Base-by-base conservation (phyloP, 148 eudicot species). In the Nepenthes gracilis region DNA sequence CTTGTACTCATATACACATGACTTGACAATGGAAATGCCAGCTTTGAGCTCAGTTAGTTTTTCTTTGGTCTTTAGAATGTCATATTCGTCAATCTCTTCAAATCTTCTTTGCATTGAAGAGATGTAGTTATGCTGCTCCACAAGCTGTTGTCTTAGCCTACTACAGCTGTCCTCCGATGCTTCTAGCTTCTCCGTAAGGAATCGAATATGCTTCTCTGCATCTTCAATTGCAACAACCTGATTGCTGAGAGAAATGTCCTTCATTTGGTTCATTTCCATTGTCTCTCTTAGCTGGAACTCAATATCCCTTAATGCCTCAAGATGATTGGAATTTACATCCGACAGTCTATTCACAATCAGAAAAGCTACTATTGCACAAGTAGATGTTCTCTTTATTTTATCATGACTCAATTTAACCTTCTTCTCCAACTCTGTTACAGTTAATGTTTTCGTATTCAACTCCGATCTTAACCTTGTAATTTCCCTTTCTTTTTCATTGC, bases 341-440 rank as follows among this genome's bases (percentile, higher is more conserved):
- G 79, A 85, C 34, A 82, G 60, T 69, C 88, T 76, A 58, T 79
- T 82, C 59, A 88, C 80, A 48, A 82, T 68, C 62, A 88, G 68
- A 67, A 85, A 85, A 67, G 96, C 86, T 65, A 72, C 91, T 55
- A 81, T 78, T 61, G 88, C 86, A 72, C 84, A 82, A 57, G 61
- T 61, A 57, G 88, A 74, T 61, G 80, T 38, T 38, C 56, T 75
- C 57, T 60, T 72, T 37, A 85, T 59, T 70, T 80, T 59, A 55
- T 71, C 76, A 32, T 73, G 53, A 59, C 69, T 82, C 32, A 66
- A 57, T 67, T 59, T 74, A 54, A 80, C 63, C 66, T 60, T 71
- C 33, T 61, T 68, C 71, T 77, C 75, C 35, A 88, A 65, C 63
- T 76, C 77, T 34, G 23, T 57, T 54, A 75, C 61, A n/a, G 63